A percentile compares a stretch with the other conserved stretches of the same genome.
Evolutionary conservation across 441 rosid genomes (phyloP).

Genomic region (California macrophylla): DNA sequence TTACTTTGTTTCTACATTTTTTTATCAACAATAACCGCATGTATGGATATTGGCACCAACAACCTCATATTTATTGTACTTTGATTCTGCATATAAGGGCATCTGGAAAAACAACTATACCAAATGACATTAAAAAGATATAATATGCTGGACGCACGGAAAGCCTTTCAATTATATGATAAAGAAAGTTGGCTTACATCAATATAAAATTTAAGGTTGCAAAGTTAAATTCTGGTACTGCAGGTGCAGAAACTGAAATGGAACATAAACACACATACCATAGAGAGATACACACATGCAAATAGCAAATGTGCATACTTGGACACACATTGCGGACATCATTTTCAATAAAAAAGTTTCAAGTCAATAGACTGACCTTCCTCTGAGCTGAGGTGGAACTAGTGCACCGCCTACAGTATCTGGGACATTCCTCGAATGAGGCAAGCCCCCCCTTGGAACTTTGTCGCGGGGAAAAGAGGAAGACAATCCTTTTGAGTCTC

Average conservation of each 20-base stretch:
- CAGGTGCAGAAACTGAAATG: background rate
- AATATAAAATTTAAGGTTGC: background rate
- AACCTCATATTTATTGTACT: background rate
- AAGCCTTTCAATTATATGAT: background rate
- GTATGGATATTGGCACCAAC: too few species aligned
- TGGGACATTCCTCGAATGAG: slow-evolving; percentile 41
- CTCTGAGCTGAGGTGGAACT: slow-evolving; percentile 80
- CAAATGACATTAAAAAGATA: background rate
- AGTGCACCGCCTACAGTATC: slow-evolving; percentile 54
- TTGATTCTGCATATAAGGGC: background rate
- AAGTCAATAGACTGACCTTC: slow-evolving; percentile 43
- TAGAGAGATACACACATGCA: background rate
- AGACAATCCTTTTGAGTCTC: slow-evolving; percentile 35
- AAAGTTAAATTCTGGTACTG: background rate
- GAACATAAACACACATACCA: background rate
- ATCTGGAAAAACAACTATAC: too few species aligned
- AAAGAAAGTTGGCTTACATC: background rate
- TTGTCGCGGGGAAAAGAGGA: slow-evolving; percentile 42
- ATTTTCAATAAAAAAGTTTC: background rate
- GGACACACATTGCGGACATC: background rate
- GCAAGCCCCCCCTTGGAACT: slow-evolving; percentile 50
- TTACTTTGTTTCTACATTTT: too few species aligned
- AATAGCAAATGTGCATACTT: background rate
- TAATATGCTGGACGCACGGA: background rate
- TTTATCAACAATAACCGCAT: too few species aligned